Percentiles rank a stretch among this genome's conserved stretches.
Conservation (phyloP, 371 early-diverging fungal species). For the Mortierella sp. region DNA sequence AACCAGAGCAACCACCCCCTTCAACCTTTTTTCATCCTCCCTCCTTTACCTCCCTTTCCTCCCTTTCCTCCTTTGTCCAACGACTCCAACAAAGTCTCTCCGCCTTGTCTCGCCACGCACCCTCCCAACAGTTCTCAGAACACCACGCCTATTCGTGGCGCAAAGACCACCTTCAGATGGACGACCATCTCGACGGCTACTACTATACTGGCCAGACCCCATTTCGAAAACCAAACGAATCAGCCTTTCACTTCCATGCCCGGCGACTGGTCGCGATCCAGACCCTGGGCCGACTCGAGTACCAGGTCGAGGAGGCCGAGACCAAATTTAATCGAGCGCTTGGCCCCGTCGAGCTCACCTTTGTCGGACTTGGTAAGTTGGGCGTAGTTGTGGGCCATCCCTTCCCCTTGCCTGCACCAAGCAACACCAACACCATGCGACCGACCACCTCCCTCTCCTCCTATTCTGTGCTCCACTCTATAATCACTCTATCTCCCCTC, state of each 20-base stretch:
- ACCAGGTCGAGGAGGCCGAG: constrained; percentile 64
- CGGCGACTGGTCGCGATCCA: constrained; percentile 66
- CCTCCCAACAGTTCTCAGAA: constrained; percentile 22
- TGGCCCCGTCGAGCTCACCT: constrained; percentile 62
- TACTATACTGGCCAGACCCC: constrained; percentile 57
- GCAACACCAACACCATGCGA: neutral
- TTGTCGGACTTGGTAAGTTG: constrained; percentile 65
- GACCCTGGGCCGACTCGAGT: constrained; percentile 63
- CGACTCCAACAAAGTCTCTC: neutral
- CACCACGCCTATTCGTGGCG: constrained; percentile 30
- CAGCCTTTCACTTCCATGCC: constrained; percentile 56
- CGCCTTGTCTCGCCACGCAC: constrained; percentile 17
- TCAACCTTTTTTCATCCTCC: neutral
- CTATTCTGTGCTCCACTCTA: neutral
- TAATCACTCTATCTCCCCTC: neutral
- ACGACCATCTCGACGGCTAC: constrained; percentile 46
- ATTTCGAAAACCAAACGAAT: constrained; percentile 61
- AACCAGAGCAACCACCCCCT: neutral
- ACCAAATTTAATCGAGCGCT: constrained; percentile 66
- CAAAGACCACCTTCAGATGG: constrained; percentile 49
- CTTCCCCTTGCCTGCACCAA: neutral
- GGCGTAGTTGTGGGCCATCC: neutral
- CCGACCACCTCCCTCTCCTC: neutral
- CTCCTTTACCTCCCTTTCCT: neutral
- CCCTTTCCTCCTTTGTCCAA: neutral